Conservation (phyloP, 2,329 filamentous ascomycete genomes). For the Curvularia verruculosa region DNA sequence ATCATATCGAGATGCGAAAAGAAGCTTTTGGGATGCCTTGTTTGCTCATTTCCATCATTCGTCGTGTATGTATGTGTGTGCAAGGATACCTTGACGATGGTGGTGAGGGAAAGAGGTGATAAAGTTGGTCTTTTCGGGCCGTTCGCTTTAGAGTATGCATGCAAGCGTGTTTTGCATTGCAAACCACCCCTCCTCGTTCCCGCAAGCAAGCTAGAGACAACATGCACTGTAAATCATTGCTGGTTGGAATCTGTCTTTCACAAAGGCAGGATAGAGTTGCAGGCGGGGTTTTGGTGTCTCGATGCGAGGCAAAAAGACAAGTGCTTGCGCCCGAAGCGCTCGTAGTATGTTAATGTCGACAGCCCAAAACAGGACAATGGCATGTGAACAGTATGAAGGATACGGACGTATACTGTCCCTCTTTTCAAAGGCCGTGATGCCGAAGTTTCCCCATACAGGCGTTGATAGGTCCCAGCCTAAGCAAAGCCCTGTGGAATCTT, state of each 20-base stretch:
- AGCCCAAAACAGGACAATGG: background rate
- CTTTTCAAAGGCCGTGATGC: too few species aligned
- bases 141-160: background rate
- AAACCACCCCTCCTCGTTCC: background rate
- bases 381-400: background rate
- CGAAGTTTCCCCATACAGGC: too few species aligned
- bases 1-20: too few species aligned
- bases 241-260: background rate
- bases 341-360: background rate
- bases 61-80: background rate
- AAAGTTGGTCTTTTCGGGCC: slow-evolving; percentile 3
- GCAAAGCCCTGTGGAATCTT: too few species aligned
- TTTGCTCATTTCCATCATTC: background rate
- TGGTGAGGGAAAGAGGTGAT: background rate
- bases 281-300: background rate
- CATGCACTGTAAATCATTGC: background rate
- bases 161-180: slow-evolving; percentile 1
- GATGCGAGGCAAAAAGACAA: background rate
- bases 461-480: too few species aligned
- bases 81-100: background rate
- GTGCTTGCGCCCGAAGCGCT: background rate
- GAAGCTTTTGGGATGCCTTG: too few species aligned
- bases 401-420: too few species aligned
- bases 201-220: background rate
- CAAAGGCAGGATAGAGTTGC: background rate